Percentiles rank a stretch among this genome's conserved stretches.
Conservation (phyloP, 2,329 filamentous ascomycete genomes). For the Aureobasidium melanogenum region DNA sequence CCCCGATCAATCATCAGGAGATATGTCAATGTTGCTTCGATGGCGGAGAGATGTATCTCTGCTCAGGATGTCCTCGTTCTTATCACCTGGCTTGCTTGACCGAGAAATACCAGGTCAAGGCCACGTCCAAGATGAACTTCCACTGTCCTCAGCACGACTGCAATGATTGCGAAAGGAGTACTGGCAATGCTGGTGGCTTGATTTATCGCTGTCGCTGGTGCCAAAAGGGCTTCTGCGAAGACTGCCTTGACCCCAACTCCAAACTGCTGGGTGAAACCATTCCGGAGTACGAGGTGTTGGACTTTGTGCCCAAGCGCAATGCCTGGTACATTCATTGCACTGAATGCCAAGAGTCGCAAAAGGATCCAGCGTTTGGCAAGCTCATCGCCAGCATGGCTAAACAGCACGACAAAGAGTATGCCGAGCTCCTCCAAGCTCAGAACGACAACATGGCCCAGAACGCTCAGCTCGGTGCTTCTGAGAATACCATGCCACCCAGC, state of each 20-base stretch:
- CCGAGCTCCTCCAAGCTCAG: neutral
- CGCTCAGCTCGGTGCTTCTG: neutral
- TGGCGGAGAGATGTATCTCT: conserved; percentile 39
- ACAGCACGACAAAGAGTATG: neutral
- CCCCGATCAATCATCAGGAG: conserved; percentile 39
- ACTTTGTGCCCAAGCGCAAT: conserved; percentile 32
- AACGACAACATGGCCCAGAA: neutral
- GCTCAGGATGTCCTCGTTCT: conserved; percentile 44
- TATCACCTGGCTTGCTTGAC: conserved; percentile 47
- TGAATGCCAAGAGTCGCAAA: conserved; percentile 33
- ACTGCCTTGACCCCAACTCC: conserved; percentile 45
- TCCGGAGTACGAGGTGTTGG: conserved; percentile 44
- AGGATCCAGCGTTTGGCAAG: conserved; percentile 15
- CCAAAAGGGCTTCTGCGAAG: conserved; percentile 48
- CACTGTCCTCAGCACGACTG: conserved; percentile 50
- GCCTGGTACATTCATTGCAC: conserved; percentile 47
- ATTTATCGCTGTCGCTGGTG: conserved; percentile 49
- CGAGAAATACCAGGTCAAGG: conserved; percentile 31
- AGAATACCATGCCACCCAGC: neutral
- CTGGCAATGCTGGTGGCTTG: conserved; percentile 39
- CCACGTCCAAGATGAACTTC: conserved; percentile 35
- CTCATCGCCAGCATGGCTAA: neutral
- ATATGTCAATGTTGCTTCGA: conserved; percentile 47
- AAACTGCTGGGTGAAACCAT: conserved; percentile 44
- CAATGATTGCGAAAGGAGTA: conserved; percentile 43